Conservation (phyloP, 2,329 filamentous ascomycete genomes). For the Hymenoscyphus occultus region DNA sequence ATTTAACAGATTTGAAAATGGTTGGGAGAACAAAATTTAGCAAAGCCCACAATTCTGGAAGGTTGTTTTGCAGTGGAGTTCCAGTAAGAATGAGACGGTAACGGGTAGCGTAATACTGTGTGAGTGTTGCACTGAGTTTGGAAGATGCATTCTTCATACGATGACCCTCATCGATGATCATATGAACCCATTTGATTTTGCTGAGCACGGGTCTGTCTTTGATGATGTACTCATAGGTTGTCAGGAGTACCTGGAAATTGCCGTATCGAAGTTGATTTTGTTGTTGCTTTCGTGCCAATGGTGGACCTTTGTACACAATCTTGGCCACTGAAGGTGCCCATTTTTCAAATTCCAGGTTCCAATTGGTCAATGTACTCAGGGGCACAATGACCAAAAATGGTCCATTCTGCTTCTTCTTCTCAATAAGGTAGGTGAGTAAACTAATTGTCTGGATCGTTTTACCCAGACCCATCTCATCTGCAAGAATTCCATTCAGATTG, state of each 20-base stretch:
- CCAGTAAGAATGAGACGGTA: conserved; percentile 97
- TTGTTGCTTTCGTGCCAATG: conserved; percentile 80
- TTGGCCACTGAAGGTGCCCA: conserved; percentile 87
- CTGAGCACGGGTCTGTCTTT: conserved; percentile 92
- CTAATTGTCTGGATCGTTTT: conserved; percentile 99
- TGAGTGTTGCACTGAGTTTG: conserved; percentile 91
- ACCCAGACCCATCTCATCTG: conserved; percentile 99
- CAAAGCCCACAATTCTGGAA: conserved; percentile 94
- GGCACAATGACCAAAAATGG: conserved; percentile 97
- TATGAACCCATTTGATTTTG: conserved; percentile 99
- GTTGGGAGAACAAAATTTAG: conserved; percentile 97
- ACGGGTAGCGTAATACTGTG: conserved; percentile 89
- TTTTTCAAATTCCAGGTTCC: conserved; percentile 98
- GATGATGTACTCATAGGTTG: conserved; percentile 99
- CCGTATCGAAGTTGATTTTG: conserved; percentile 93
- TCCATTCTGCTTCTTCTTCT: conserved; percentile 86
- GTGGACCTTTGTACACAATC: conserved; percentile 96
- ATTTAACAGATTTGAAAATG: conserved; percentile 98
- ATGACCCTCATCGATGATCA: conserved; percentile 99
- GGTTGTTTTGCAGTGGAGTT: conserved; percentile 95
- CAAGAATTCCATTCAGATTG: conserved; percentile 97
- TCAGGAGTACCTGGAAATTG: conserved; percentile 92
- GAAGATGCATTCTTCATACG: conserved; percentile 99
- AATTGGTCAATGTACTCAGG: conserved; percentile 94
- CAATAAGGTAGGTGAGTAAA: conserved; percentile 94